Percentiles rank a stretch among this genome's conserved stretches.
Conservation (phyloP, 305 asterid species). For the Salvia sclarea region DNA sequence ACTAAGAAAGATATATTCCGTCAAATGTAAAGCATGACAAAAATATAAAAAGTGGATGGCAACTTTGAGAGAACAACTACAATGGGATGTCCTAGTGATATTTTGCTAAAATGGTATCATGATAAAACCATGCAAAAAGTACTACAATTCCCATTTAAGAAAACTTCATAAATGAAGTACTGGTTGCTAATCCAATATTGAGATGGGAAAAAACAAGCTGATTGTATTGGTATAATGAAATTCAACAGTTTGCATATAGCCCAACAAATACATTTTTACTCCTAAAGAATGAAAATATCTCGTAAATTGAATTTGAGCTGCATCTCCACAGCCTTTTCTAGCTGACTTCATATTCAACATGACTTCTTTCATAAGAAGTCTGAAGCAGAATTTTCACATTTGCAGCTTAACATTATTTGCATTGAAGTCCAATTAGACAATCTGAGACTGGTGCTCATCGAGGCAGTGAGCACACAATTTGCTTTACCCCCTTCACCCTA, state of each 20-base stretch:
- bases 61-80: neutral
- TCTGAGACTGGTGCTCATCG: neutral
- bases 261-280: neutral
- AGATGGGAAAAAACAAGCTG: neutral
- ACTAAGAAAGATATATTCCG: neutral
- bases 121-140: slow-evolving; percentile 1
- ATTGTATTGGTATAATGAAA: no score
- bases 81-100: neutral
- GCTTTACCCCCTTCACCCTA: neutral
- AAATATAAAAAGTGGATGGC: neutral
- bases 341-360: slow-evolving; percentile 3
- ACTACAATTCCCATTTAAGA: neutral
- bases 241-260: neutral
- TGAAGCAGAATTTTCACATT: neutral
- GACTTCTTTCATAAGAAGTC: neutral
- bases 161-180: slow-evolving; percentile 2
- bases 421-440: neutral
- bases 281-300: slow-evolving; percentile 13
- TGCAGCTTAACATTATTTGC: slow-evolving; percentile 8
- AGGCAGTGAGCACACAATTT: neutral
- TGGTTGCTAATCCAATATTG: slow-evolving; percentile 5
- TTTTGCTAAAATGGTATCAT: neutral
- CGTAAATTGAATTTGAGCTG: slow-evolving; percentile 6
- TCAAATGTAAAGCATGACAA: neutral
- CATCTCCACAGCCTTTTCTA: neutral